phyloP scores from a whole-genome alignment of 768 basidiomycete species.

The Boletus reticulatus region DNA sequence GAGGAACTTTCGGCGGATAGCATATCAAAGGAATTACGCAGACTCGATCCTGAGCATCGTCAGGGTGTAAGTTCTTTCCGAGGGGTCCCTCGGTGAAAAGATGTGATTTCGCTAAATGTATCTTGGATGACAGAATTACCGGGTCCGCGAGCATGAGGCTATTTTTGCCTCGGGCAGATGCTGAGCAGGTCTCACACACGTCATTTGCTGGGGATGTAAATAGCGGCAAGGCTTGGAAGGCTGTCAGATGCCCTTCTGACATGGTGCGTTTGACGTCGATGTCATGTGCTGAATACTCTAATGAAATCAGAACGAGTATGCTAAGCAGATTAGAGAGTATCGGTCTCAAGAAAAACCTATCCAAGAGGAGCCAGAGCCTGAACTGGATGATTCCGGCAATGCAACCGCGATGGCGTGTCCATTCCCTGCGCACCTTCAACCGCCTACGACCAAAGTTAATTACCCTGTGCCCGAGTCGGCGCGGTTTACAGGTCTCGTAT shows the following conservation, averaged over 20 bases:
- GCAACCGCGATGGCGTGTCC: conserved; percentile 10
- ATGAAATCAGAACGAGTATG: conserved; percentile 80
- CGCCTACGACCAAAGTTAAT: conserved; percentile 12
- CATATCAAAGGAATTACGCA: conserved; percentile 71
- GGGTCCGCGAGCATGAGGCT: conserved; percentile 73
- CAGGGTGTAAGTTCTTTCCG: conserved; percentile 20
- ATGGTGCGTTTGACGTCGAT: conserved; percentile 58
- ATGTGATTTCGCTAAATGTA: not conserved
- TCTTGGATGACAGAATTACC: conserved; percentile 59
- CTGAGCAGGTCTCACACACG: conserved; percentile 69
- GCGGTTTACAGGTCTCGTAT: too few species aligned
- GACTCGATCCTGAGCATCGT: conserved; percentile 40
- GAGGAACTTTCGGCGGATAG: conserved; percentile 62
- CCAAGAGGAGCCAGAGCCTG: conserved; percentile 25
- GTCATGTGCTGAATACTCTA: not conserved
- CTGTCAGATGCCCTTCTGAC: conserved; percentile 86
- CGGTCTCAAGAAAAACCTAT: conserved; percentile 66
- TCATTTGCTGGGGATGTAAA: conserved; percentile 80
- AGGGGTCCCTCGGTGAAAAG: not conserved
- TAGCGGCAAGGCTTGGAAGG: conserved; percentile 78
- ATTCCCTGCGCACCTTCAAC: conserved; percentile 29
- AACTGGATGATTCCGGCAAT: conserved; percentile 19
- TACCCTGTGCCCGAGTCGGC: conserved; percentile 4
- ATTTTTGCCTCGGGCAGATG: conserved; percentile 78
- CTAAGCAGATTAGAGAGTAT: conserved; percentile 84